A percentile compares a stretch with the other conserved stretches of the same genome.
phyloP scores from a whole-genome alignment of 257 asterid genomes.

The Knoxia roxburghii region DNA sequence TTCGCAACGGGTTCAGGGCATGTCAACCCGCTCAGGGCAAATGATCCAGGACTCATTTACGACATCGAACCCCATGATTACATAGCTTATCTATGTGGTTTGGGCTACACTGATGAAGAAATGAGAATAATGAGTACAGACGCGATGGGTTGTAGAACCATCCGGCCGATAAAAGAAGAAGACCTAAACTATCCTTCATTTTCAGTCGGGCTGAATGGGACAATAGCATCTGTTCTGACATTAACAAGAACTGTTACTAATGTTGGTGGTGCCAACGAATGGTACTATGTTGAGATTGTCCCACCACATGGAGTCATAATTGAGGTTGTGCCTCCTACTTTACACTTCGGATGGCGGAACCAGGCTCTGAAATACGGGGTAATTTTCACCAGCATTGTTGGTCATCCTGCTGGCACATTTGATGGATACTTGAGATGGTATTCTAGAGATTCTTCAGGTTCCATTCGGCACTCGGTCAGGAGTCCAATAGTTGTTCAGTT shows the following conservation, averaged over 20 bases:
- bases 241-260: conserved; percentile 22
- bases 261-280: conserved; percentile 15
- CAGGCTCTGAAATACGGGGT: conserved; percentile 15
- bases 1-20: conserved; percentile 48
- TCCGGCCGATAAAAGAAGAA: conserved; percentile 22
- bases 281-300: conserved; percentile 17
- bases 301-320: conserved; percentile 14
- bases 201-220: conserved; percentile 14
- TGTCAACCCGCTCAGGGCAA: conserved; percentile 38
- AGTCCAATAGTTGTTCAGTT: conserved; percentile 20
- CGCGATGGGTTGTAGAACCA: conserved; percentile 22
- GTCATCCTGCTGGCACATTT: background rate
- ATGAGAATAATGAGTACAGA: conserved; percentile 11
- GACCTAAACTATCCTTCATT: conserved; percentile 44
- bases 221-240: background rate
- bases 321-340: conserved; percentile 3
- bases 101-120: conserved; percentile 29
- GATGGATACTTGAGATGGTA: conserved; percentile 19
- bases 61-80: conserved; percentile 41
- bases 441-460: conserved; percentile 6
- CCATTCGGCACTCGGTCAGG: conserved; percentile 3
- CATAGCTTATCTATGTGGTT: conserved; percentile 40
- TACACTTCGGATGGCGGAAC: conserved; percentile 12
- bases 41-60: conserved; percentile 45
- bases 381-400: background rate